Conservation (phyloP, 768 basidiomycete species). For the Boletus sp. region DNA sequence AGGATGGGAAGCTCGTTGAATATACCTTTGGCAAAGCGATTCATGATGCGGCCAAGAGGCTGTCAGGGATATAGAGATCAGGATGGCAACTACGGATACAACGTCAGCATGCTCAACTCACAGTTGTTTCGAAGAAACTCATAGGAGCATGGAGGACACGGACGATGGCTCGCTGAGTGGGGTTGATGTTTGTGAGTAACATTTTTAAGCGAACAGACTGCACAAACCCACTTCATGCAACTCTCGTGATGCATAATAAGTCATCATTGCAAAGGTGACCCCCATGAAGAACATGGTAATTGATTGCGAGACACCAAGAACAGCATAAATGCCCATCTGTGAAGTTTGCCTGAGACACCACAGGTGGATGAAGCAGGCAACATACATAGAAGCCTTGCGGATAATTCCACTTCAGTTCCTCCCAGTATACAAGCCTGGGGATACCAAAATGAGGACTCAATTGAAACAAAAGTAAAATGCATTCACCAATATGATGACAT, state of each 20-base stretch:
- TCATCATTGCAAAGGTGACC: conserved; percentile 58
- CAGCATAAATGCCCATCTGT: conserved; percentile 82
- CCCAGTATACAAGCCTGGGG: conserved; percentile 75
- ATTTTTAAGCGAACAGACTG: not conserved
- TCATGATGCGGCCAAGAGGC: conserved; percentile 87
- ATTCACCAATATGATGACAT: conserved; percentile 74
- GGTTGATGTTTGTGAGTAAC: not conserved
- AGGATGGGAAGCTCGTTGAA: not conserved
- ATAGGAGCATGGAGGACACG: conserved; percentile 83
- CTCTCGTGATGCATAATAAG: conserved; percentile 72
- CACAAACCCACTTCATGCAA: conserved; percentile 53
- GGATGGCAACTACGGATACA: not conserved
- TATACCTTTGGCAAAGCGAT: conserved; percentile 79
- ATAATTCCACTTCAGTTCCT: conserved; percentile 49
- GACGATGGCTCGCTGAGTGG: conserved; percentile 51
- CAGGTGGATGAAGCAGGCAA: conserved; percentile 30
- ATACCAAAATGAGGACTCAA: not conserved
- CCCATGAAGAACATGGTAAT: conserved; percentile 69
- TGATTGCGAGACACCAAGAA: conserved; percentile 69
- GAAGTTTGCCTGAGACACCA: not conserved
- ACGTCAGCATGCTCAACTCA: conserved; percentile 28
- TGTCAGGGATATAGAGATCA: conserved; percentile 25
- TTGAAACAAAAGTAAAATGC: not conserved
- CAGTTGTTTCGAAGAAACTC: conserved; percentile 88
- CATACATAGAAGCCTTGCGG: conserved; percentile 71